These are phyloP conservation scores for Bromus sterilis DNA, from an alignment of 176 grass and related monocot species.

Conservation along the genomic window DNA sequence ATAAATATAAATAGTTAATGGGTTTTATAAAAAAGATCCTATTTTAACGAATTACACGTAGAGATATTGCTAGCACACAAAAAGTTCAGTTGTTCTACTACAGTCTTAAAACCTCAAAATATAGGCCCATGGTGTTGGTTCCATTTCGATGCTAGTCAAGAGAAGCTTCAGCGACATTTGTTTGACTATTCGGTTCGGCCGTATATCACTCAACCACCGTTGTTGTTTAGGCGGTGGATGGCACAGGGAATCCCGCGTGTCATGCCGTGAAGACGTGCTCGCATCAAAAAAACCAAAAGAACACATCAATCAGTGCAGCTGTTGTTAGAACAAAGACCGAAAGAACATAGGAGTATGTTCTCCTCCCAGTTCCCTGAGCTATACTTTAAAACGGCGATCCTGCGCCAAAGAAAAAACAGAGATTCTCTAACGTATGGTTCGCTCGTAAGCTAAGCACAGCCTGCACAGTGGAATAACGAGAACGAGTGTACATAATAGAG, in stretches of 20 bases:
- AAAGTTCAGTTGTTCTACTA: no score
- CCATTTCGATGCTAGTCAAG: background rate
- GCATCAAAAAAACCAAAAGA: background rate
- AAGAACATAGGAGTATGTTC: background rate
- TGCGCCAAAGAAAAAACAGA: no score
- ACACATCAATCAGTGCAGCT: background rate
- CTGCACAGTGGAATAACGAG: background rate
- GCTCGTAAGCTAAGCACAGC: background rate
- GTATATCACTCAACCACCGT: constrained; percentile 26
- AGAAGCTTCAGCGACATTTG: background rate
- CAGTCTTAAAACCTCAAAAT: no score
- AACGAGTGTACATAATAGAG: no score
- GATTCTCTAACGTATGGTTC: no score
- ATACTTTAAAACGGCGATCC: no score
- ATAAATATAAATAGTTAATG: no score
- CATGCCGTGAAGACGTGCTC: background rate
- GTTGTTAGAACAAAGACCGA: background rate
- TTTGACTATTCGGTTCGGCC: background rate
- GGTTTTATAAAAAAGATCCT: no score
- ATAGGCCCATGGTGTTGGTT: background rate
- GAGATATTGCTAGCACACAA: no score
- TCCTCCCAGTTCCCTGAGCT: background rate
- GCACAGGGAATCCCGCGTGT: background rate
- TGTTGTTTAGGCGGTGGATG: background rate
- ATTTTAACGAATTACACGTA: no score